Conservation (phyloP, 371 early-diverging fungal species). For the Mortierella sp. region DNA sequence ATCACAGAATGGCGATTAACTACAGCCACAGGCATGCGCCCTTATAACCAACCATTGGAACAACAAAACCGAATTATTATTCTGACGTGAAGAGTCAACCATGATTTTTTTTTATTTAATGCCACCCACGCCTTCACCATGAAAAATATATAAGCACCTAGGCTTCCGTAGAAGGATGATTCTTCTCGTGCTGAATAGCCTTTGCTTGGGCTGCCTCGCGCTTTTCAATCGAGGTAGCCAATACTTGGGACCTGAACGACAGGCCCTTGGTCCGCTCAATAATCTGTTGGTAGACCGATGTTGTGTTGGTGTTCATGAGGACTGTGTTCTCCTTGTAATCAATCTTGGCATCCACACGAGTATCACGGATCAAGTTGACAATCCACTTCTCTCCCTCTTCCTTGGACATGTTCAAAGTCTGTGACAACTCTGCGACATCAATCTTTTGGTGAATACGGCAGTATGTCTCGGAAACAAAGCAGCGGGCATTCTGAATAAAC, state of each 20-base stretch:
- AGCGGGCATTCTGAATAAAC: constrained; percentile 93
- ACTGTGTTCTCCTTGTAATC: constrained; percentile 94
- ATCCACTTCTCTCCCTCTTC: constrained; percentile 98
- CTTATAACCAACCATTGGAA: no score
- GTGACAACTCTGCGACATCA: constrained; percentile 87
- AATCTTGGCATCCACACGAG: constrained; percentile 96
- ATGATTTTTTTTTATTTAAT: not conserved
- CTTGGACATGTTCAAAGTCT: constrained; percentile 85
- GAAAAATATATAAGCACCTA: not conserved
- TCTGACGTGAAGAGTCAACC: not conserved
- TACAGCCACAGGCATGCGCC: no score
- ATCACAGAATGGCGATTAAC: no score
- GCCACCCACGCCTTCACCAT: not conserved
- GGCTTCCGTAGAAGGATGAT: constrained; percentile 26
- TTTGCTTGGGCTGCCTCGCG: constrained; percentile 67
- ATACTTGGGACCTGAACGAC: constrained; percentile 89
- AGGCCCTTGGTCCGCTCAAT: constrained; percentile 93
- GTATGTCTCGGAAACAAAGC: constrained; percentile 95
- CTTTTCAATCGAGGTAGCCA: constrained; percentile 92
- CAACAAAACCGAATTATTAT: not conserved
- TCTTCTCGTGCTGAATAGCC: constrained; percentile 54
- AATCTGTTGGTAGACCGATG: constrained; percentile 92
- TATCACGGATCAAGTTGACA: constrained; percentile 94
- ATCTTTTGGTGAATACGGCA: constrained; percentile 96
- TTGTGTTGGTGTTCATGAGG: constrained; percentile 88